A percentile compares a stretch with the other conserved stretches of the same genome.
Evolutionary conservation across 768 basidiomycete genomes (phyloP).

Genomic region (Megacollybia marginata): DNA sequence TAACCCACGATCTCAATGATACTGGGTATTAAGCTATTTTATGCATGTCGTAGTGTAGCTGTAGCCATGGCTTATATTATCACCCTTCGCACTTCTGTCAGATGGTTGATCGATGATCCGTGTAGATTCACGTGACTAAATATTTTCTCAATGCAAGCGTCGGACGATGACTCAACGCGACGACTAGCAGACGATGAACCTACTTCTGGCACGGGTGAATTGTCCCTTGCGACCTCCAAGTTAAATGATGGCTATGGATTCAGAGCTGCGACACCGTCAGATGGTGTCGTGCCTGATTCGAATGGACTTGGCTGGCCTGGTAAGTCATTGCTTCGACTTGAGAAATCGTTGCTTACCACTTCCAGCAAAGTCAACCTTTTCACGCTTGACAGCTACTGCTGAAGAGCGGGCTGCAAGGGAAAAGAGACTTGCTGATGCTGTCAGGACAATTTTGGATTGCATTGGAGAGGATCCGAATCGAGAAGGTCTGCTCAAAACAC

Average conservation of each 20-base stretch:
- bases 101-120: no score
- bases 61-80: no score
- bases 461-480: constrained; percentile 97
- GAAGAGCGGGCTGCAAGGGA: constrained; percentile 68
- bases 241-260: constrained; percentile 79
- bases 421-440: constrained; percentile 71
- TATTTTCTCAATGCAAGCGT: no score
- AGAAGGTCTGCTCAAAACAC: constrained; percentile 87
- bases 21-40: no score
- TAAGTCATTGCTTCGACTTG: constrained; percentile 21
- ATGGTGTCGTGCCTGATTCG: constrained; percentile 35
- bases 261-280: constrained; percentile 55
- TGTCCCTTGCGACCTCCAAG: no score
- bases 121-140: no score
- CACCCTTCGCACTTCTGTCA: no score
- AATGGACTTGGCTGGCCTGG: constrained; percentile 95
- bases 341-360: not conserved
- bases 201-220: no score
- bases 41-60: no score
- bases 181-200: no score
- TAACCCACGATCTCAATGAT: constrained; percentile 32
- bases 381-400: constrained; percentile 73
- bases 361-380: constrained; percentile 84
- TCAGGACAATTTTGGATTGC: constrained; percentile 90
- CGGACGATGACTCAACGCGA: no score